These are phyloP conservation scores for Nothophytophthora sp. DNA, from an alignment of 352 stramenopile species.

Conservation along the genomic window DNA sequence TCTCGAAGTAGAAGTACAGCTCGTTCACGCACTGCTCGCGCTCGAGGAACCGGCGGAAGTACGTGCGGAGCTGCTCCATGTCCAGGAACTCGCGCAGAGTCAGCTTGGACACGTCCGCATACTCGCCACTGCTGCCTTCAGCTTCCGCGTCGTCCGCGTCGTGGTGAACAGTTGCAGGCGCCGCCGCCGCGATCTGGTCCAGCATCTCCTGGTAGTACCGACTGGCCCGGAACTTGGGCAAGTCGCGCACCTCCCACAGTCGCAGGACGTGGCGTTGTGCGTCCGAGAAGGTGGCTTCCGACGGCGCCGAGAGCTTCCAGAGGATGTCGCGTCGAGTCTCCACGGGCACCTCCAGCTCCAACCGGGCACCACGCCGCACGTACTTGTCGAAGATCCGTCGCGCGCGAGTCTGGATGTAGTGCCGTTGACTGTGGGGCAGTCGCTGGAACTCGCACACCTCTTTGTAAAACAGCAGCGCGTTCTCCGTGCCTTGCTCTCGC, in stretches of 20 bases:
- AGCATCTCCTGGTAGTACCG: slow-evolving; percentile 47
- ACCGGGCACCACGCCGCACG: slow-evolving; percentile 53
- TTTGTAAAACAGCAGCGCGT: slow-evolving; percentile 71
- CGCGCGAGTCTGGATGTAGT: slow-evolving; percentile 76
- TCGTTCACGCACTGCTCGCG: slow-evolving; percentile 75
- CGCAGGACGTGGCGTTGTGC: slow-evolving; percentile 54
- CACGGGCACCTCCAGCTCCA: slow-evolving; percentile 62
- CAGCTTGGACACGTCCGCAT: slow-evolving; percentile 47
- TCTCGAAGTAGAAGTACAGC: slow-evolving; percentile 78
- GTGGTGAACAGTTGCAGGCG: slow-evolving; percentile 10
- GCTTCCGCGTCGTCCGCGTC: slow-evolving; percentile 8
- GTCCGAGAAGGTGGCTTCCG: slow-evolving; percentile 64
- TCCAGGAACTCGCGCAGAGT: slow-evolving; percentile 67
- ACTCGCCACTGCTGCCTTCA: slow-evolving; percentile 19
- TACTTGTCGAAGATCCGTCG: slow-evolving; percentile 77
- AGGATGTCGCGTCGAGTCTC: slow-evolving; percentile 70
- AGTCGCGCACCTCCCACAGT: slow-evolving; percentile 51
- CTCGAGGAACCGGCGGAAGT: slow-evolving; percentile 70
- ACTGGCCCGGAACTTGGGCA: slow-evolving; percentile 45
- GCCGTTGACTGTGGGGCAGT: slow-evolving; percentile 60
- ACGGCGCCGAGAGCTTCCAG: slow-evolving; percentile 55
- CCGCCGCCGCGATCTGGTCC: slow-evolving; percentile 13
- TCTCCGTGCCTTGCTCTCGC: slow-evolving; percentile 47
- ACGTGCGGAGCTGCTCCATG: slow-evolving; percentile 50
- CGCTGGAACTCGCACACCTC: slow-evolving; percentile 75